These are phyloP conservation scores for Trichomonascus vanleenenianus DNA, from an alignment of 805 yeast species.

Conservation along the genomic window DNA sequence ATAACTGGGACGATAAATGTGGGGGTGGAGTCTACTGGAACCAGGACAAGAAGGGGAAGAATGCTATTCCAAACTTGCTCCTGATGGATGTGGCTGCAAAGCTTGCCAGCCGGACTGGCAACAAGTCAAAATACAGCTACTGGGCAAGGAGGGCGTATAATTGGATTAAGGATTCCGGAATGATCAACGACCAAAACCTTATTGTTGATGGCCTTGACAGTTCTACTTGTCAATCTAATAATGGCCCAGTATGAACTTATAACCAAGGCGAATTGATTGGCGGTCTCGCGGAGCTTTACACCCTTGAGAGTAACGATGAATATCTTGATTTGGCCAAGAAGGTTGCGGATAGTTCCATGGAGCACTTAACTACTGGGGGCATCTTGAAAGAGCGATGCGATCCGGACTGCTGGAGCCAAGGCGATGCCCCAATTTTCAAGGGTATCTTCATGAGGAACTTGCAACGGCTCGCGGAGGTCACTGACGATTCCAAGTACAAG, in stretches of 20 bases:
- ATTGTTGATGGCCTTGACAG: conserved; percentile 11
- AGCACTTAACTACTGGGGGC: background rate
- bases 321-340: conserved; percentile 3
- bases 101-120: conserved; percentile 7
- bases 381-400: conserved; percentile 10
- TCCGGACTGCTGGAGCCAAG: conserved; percentile 3
- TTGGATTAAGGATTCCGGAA: conserved; percentile 7
- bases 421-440: conserved; percentile 4
- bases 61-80: conserved; percentile 14
- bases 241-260: conserved; percentile 6
- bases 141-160: conserved; percentile 9
- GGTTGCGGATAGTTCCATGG: conserved; percentile 6
- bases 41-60: conserved; percentile 4
- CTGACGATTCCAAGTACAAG: background rate
- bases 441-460: conserved; percentile 10
- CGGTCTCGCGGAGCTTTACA: conserved; percentile 8
- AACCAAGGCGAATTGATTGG: conserved; percentile 15
- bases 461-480: background rate
- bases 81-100: conserved; percentile 8
- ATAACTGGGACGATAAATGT: conserved; percentile 8
- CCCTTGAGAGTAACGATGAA: background rate
- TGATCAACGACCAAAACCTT: conserved; percentile 6
- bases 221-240: conserved; percentile 6
- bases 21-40: conserved; percentile 14
- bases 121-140: conserved; percentile 1